These are phyloP conservation scores for Daldinia loculata DNA, from an alignment of 495 filamentous ascomycete genomes.

Conservation along the genomic window DNA sequence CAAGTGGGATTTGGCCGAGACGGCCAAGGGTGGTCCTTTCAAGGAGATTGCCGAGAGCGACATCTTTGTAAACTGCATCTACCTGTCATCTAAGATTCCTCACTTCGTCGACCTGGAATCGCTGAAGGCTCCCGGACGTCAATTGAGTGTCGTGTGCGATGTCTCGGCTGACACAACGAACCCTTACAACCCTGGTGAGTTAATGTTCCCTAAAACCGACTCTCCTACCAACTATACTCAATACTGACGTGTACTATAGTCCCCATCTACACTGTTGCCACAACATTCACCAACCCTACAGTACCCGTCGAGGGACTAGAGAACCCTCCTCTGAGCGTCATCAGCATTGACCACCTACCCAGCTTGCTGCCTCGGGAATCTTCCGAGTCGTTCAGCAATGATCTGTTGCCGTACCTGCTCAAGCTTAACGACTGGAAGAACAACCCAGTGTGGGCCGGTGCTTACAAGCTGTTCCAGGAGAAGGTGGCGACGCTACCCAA, in stretches of 20 bases:
- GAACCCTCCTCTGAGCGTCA: slow-evolving; percentile 73
- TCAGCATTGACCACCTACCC: slow-evolving; percentile 92
- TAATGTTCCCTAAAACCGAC: slow-evolving; percentile 38
- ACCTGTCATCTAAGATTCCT: slow-evolving; percentile 71
- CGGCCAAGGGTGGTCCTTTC: slow-evolving; percentile 84
- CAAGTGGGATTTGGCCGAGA: slow-evolving; percentile 95
- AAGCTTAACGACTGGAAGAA: slow-evolving; percentile 77
- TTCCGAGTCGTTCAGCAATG: slow-evolving; percentile 83
- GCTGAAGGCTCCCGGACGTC: slow-evolving; percentile 72
- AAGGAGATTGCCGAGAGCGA: slow-evolving; percentile 80
- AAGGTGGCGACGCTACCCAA: slow-evolving; percentile 80
- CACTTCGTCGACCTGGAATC: slow-evolving; percentile 77
- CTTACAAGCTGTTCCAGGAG: slow-evolving; percentile 83
- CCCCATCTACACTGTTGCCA: slow-evolving; percentile 84
- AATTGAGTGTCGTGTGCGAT: slow-evolving; percentile 87
- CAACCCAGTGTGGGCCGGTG: slow-evolving; percentile 80
- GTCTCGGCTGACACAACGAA: slow-evolving; percentile 82
- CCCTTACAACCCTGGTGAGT: slow-evolving; percentile 60
- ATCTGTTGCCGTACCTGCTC: slow-evolving; percentile 80
- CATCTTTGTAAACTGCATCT: slow-evolving; percentile 95
- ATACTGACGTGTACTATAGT: slow-evolving; percentile 59
- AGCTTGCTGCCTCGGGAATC: slow-evolving; percentile 86
- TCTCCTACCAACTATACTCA: not conserved
- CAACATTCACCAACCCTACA: slow-evolving; percentile 85
- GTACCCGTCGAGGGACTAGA: slow-evolving; percentile 70